These are phyloP conservation scores for Diutina pseudorugosa DNA, from an alignment of 1,139 yeast genomes.

Conservation along the genomic window DNA sequence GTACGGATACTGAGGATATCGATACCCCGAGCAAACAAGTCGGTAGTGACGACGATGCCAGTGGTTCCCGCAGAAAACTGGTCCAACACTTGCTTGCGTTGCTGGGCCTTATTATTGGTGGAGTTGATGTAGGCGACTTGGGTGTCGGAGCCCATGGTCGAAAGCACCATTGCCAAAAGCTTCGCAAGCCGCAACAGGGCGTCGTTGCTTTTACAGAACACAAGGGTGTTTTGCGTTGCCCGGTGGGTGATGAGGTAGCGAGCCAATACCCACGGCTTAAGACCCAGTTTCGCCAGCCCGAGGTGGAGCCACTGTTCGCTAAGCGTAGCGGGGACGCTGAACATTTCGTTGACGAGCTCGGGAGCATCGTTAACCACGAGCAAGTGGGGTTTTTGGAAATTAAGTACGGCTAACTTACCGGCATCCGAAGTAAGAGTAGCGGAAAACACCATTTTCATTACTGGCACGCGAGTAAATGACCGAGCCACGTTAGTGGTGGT, in stretches of 20 bases:
- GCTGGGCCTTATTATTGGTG: constrained; percentile 33
- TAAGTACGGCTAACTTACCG: constrained; percentile 63
- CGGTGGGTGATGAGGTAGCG: constrained; percentile 32
- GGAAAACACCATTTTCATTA: constrained; percentile 61
- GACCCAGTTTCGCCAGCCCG: constrained; percentile 43
- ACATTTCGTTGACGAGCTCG: constrained; percentile 37
- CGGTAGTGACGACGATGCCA: constrained; percentile 70
- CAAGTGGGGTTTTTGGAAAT: constrained; percentile 57
- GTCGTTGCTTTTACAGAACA: constrained; percentile 83
- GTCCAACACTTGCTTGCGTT: constrained; percentile 36
- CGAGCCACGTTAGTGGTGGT: neutral
- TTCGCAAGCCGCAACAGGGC: constrained; percentile 66
- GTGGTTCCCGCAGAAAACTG: constrained; percentile 40
- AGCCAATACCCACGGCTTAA: constrained; percentile 64
- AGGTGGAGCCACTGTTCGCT: constrained; percentile 38
- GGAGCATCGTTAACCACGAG: constrained; percentile 55
- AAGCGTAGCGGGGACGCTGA: constrained; percentile 42
- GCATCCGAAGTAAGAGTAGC: constrained; percentile 94
- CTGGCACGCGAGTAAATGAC: neutral
- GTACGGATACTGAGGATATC: constrained; percentile 62
- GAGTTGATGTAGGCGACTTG: constrained; percentile 27
- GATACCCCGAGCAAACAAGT: constrained; percentile 88
- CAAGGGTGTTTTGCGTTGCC: constrained; percentile 30
- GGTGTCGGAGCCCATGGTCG: constrained; percentile 11
- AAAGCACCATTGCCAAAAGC: constrained; percentile 37